Evolutionary conservation across 371 early-diverging fungal genomes (phyloP).

Genomic region (Mucor sp.): DNA sequence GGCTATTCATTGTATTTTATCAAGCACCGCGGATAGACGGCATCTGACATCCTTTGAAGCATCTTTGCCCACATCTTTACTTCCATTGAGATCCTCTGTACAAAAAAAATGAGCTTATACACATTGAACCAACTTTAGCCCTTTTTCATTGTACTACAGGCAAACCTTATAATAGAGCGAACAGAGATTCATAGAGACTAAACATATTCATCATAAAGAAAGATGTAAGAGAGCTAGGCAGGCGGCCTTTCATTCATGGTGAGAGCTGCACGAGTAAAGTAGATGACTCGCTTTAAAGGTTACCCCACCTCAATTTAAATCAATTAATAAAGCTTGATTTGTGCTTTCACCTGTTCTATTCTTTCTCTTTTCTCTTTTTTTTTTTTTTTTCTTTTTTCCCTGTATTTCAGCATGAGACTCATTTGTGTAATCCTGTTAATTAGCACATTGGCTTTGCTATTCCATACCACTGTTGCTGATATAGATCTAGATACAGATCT

Average conservation of each 20-base stretch:
- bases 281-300: not conserved
- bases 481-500: not conserved
- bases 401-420: not conserved
- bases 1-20: not conserved
- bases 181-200: not conserved
- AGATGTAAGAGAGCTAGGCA: not conserved
- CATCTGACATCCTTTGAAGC: not conserved
- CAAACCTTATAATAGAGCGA: not conserved
- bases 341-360: not conserved
- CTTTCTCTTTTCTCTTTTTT: not conserved
- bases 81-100: not conserved
- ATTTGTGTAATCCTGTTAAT: not conserved
- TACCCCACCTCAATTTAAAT: slow-evolving; percentile 8
- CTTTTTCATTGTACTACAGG: not conserved
- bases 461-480: not conserved
- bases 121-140: not conserved
- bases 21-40: not conserved
- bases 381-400: not conserved
- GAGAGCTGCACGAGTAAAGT: slow-evolving; percentile 1
- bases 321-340: slow-evolving; percentile 1
- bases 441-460: not conserved
- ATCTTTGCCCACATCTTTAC: not conserved
- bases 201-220: not conserved
- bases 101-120: not conserved
- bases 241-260: slow-evolving; percentile 1